Conservation (phyloP, 2,329 filamentous ascomycete genomes). For the Pseudopithomyces chartarum region DNA sequence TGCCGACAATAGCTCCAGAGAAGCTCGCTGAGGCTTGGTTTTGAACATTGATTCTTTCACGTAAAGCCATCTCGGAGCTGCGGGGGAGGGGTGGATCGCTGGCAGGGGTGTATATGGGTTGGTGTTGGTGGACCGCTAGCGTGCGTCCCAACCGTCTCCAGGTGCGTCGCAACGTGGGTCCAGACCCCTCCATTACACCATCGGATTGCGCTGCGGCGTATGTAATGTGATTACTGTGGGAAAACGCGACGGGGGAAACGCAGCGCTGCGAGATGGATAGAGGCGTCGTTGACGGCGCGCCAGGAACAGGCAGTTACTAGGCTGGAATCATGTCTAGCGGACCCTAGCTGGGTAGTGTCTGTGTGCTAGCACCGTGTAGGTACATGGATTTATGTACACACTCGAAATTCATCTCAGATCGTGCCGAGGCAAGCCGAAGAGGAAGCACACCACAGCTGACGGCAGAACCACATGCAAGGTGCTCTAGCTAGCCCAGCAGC, state of each 20-base stretch:
- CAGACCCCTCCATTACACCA: background rate
- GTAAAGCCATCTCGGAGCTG: background rate
- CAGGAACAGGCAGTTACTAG: constrained; percentile 14
- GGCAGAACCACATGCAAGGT: background rate
- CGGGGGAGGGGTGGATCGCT: background rate
- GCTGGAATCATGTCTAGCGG: constrained; percentile 2
- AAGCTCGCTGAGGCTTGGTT: background rate
- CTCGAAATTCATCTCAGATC: background rate
- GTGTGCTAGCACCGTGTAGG: too few species aligned
- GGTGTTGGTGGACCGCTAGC: constrained; percentile 1
- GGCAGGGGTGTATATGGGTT: background rate
- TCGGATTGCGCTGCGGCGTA: background rate
- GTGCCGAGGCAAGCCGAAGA: too few species aligned
- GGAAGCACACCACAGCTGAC: too few species aligned
- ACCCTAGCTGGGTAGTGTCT: background rate
- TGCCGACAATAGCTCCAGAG: background rate
- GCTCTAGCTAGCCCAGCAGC: background rate
- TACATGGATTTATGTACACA: too few species aligned
- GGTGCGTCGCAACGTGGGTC: background rate
- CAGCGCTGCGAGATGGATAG: background rate
- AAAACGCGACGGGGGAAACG: background rate
- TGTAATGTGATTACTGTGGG: background rate
- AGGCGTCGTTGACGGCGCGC: background rate
- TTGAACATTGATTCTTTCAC: background rate
- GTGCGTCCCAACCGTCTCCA: constrained; percentile 1